Evolutionary conservation across 2,329 filamentous ascomycete genomes (phyloP), one percentile per base, ranked within the genome.

Genomic region (Reticulascus tulasneorum): DNA sequence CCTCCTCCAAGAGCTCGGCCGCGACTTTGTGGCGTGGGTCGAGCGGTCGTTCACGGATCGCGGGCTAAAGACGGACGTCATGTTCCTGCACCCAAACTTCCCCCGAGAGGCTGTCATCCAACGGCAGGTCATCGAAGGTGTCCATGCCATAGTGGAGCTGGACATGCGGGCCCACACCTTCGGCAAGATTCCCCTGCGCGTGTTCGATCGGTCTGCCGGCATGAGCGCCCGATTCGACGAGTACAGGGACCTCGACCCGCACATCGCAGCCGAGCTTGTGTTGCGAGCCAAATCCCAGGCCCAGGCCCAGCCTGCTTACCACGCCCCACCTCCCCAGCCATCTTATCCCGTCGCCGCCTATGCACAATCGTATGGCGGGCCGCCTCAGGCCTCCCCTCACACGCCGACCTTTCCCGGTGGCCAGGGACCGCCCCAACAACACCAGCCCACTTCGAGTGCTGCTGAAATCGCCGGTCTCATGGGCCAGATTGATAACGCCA

Each of bases 111-210:
- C 83, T 6, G 81, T 95, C n/a, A 78, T 96, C 34, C 82, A 87
- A 47, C 76, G 86, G 34, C 88, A 95, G 55, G 86, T 94, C 23
- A 67, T 90, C 9, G 90, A 97, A 59, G 91, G 93, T 13, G 91
- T 96, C 2, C 75, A 86, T 33, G 91, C 85, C 8, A 85, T 96
- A 11, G 80, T 87, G 6, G 83, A 88, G 50, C 73, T 97, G 11
- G 81, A 85, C 42, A 69, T 79, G 33, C 69, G 72, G 29, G 77
- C 86, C 16, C 84, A 94, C 52, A 69, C 72, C 22, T 74, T 74
- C 2, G 80, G 81, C 46, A 89, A 83, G 54, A 84, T 97, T 33
- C 78, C 85, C 0, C 66, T 96, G 4, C 86, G 91, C 50, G 77
- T 94, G 6, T 96, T 96, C 53, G 85, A 94, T 60, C 82, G 89